Evolutionary conservation across 2,329 filamentous ascomycete species (phyloP), one percentile per base, ranked within the genome.

Genomic region (Leptodontidium sp.): DNA sequence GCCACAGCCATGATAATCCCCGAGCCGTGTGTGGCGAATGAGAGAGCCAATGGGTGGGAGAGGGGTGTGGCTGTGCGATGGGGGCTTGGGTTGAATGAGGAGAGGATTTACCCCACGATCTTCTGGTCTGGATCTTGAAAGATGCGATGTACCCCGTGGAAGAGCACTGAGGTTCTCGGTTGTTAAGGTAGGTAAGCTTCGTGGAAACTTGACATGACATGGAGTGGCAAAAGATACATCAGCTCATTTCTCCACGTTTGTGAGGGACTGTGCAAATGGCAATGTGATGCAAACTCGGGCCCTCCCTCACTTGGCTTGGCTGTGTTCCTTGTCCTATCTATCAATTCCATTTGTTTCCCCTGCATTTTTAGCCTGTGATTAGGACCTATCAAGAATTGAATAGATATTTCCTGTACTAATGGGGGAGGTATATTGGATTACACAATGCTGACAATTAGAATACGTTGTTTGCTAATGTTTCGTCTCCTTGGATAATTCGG

Each of bases 151-250:
- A 21, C 21, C 21, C 21, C 21, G 47, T 7, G 21, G 11, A 43
- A 45, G 43, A 45, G 12, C 5, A 11, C 4, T 6, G 43, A 47
- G 14, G 45, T 6, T 47, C 12, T 47, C n/a, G 14, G 15, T 24
- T 9, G 17, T 7, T 21, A 9, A 21, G 47, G 47, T 21, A 21
- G 21, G 35, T 58, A 58, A 40, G 35, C 35, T 38, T 40, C 35
- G 15, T 24, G n/a, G 55, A 38, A 58, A 21, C 21, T 24, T 21
- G 47, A 24, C 17, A 12, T 21, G 21, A 29, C 57, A 35, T 59
- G 38, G 57, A 43, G 57, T 59, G 57, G 57, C 57, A 45, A 53
- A 53, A 9, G 11, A 45, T 45, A 17, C 57, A 40, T 40, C 55
- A 29, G n/a, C 35, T n/a, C 38, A 43, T 45, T 43, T 59, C 21